Evolutionary conservation across 805 yeast genomes (phyloP), one percentile per base, ranked within the genome.

Genomic region (Candida stauntonica): DNA sequence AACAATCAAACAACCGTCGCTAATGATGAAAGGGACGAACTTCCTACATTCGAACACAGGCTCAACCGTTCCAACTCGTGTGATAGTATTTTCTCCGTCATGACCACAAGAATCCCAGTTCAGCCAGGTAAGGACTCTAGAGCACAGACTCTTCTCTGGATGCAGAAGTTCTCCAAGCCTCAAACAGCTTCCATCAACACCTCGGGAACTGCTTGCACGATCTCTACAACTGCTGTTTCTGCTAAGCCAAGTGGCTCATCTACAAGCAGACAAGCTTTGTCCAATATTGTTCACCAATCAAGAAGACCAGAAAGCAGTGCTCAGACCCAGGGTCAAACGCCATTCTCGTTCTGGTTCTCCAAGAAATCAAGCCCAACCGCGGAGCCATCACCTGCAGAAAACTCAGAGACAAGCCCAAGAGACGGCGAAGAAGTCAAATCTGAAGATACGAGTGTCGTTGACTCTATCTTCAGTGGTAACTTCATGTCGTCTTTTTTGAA

Each of bases 31-130:
- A n/a, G n/a, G n/a, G 28, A 39, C 3, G 39, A 42, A 17, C 39
- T 36, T 1, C 53, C 54, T 13, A 41, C 48, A 2, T 54, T 50
- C 31, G 52, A 48, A 21, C 59, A 53, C 32, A 48, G 36, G 20
- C 44, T 55, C 32, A 52, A 52, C 40, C 47, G 60, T 45, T 52
- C 60, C 11, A 55, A 51, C 33, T 55, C 60, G 2, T 54, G 55
- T 41, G 58, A 55, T 35, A 48, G 54, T 28, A 50, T 55, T 11
- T 55, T 55, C 37, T 51, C 58, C 7, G 43, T 44, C 4, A 47
- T 51, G 43, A 47, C 48, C 2, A 31, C 54, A 1, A 50, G 53
- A 36, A 42, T 47, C 3, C 56, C 55, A 8, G 28, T 40, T 11
- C 34, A 38, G 5, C 56, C 55, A 23, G 39, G 37, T 6, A 45